phyloP scores from a whole-genome alignment of 2,329 filamentous ascomycete species.

The Davidsoniella eucalypti region DNA sequence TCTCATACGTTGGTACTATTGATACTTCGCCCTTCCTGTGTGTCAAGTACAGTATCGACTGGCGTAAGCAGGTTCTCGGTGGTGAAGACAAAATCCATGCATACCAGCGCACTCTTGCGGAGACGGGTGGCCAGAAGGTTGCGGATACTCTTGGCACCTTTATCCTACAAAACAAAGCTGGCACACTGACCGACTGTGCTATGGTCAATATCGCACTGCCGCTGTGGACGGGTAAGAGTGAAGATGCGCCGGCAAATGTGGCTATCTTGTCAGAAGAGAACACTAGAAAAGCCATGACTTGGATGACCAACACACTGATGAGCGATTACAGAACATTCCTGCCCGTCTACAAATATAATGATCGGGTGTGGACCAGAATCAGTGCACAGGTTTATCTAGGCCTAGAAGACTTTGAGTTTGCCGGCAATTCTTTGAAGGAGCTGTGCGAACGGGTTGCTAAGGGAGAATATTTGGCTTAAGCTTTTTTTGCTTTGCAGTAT shows the following conservation, averaged over 20 bases:
- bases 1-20: conserved; percentile 61
- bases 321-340: conserved; percentile 56
- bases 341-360: conserved; percentile 42
- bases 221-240: conserved; percentile 23
- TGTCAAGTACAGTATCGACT: conserved; percentile 53
- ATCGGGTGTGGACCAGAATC: conserved; percentile 52
- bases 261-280: conserved; percentile 20
- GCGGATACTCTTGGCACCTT: conserved; percentile 51
- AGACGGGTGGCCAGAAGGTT: conserved; percentile 41
- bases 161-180: conserved; percentile 48
- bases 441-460: conserved; percentile 26
- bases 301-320: conserved; percentile 38
- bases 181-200: conserved; percentile 47
- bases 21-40: conserved; percentile 60
- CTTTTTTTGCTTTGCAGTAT: background rate
- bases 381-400: conserved; percentile 80
- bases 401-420: conserved; percentile 58
- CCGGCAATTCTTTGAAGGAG: conserved; percentile 39
- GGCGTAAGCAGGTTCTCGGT: conserved; percentile 50
- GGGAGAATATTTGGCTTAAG: conserved; percentile 17
- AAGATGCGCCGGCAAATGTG: conserved; percentile 17
- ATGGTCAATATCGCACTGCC: conserved; percentile 64
- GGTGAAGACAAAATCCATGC: conserved; percentile 53
- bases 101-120: conserved; percentile 48
- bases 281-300: conserved; percentile 30